phyloP scores from a whole-genome alignment of 345 rosid genomes.

The Salix purpurea region DNA sequence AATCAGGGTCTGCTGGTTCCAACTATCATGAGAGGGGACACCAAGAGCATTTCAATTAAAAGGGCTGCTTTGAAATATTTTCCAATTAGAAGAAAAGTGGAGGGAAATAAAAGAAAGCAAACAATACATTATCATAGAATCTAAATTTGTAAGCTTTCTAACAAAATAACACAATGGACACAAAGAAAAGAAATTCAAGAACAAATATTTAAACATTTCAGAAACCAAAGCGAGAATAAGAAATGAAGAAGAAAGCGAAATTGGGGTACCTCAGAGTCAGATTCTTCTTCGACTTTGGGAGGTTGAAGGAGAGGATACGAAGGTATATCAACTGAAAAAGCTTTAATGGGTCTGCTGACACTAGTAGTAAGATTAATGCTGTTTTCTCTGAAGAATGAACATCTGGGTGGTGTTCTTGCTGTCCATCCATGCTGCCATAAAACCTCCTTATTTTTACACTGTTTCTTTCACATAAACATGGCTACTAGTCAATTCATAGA shows the following conservation, averaged over 20 bases:
- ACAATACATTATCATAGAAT: background rate
- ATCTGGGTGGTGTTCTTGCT: constrained; percentile 34
- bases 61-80: too few species aligned
- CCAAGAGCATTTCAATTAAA: background rate
- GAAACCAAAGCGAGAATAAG: background rate
- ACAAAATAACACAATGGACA: background rate
- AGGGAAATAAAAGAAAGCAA: background rate
- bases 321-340: constrained; percentile 44
- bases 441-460: constrained; percentile 15
- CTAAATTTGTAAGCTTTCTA: background rate
- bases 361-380: constrained; percentile 1
- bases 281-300: constrained; percentile 44
- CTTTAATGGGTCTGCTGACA: constrained; percentile 38
- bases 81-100: too few species aligned
- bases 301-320: constrained; percentile 68
- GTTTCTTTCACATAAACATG: background rate
- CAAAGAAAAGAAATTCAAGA: background rate
- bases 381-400: constrained; percentile 22
- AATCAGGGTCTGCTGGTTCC: constrained; percentile 89
- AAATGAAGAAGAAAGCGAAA: background rate
- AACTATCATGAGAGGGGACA: constrained; percentile 18
- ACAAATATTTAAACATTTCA: background rate
- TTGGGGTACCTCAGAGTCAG: constrained; percentile 37
- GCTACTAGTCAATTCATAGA: background rate
- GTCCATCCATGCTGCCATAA: constrained; percentile 23